These are phyloP conservation scores for Conringia planisiliqua DNA, from an alignment of 345 rosid species.

Conservation along the genomic window DNA sequence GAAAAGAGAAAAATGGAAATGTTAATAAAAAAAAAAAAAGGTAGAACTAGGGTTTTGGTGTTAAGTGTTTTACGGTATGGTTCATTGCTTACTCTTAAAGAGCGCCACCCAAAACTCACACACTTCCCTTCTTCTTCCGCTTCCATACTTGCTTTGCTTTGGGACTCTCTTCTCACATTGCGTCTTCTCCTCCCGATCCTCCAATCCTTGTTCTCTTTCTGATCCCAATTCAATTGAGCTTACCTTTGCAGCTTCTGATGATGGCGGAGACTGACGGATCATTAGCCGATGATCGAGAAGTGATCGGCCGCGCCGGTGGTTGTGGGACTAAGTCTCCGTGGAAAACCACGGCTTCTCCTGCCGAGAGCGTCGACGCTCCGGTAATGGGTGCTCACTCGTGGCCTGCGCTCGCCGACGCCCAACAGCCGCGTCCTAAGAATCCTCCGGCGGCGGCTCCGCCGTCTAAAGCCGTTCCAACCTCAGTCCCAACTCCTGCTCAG, in stretches of 20 bases:
- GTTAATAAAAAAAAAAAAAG: not conserved
- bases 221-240: constrained; percentile 3
- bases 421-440: constrained; percentile 47
- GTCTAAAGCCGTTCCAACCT: constrained; percentile 19
- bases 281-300: constrained; percentile 31
- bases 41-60: constrained; percentile 28
- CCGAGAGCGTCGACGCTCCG: constrained; percentile 45
- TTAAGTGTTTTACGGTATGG: constrained; percentile 11
- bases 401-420: constrained; percentile 84
- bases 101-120: constrained; percentile 26
- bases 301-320: constrained; percentile 7
- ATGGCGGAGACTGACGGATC: constrained; percentile 36
- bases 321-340: constrained; percentile 65
- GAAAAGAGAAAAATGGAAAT: not conserved
- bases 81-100: constrained; percentile 12
- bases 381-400: constrained; percentile 77
- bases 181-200: constrained; percentile 14
- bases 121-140: not conserved
- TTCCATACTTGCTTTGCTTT: not conserved
- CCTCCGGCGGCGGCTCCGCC: constrained; percentile 28
- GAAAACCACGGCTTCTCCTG: constrained; percentile 54
- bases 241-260: not conserved
- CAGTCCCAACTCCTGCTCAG: constrained; percentile 33
- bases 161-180: constrained; percentile 22
- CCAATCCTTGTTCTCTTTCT: not conserved